These are phyloP conservation scores for Coix lacrymajobi DNA, from an alignment of 176 grass and related monocot genomes.

Conservation along the genomic window DNA sequence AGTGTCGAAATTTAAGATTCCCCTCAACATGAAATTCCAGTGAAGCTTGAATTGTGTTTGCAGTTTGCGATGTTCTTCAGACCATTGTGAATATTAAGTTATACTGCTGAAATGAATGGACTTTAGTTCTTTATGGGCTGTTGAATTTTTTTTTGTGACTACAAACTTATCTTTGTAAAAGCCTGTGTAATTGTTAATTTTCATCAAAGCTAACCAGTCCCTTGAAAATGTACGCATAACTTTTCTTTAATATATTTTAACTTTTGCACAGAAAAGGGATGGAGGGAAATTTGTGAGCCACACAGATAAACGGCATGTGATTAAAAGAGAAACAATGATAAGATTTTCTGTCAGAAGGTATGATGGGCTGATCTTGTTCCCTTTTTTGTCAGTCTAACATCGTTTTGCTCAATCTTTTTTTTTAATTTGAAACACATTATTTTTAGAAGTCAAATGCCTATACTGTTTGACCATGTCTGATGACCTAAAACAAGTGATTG, in stretches of 20 bases:
- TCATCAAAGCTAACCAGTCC: neutral
- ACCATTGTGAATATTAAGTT: neutral
- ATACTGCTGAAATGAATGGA: neutral
- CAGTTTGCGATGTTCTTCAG: neutral
- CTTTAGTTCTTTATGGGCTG: neutral
- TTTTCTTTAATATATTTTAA: neutral
- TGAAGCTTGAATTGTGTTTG: neutral
- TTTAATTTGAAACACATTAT: neutral
- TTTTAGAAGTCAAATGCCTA: conserved; percentile 10
- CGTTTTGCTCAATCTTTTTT: conserved; percentile 3
- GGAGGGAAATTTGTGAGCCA: conserved; percentile 56
- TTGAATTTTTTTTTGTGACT: neutral
- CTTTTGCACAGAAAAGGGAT: conserved; percentile 42
- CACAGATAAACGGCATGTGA: conserved; percentile 49
- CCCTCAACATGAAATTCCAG: neutral
- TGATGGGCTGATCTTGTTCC: conserved; percentile 20
- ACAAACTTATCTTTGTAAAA: conserved; percentile 11
- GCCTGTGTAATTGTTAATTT: neutral
- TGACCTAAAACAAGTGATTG: neutral
- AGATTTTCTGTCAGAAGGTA: conserved; percentile 86
- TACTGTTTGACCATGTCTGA: neutral
- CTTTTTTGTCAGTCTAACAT: conserved; percentile 17
- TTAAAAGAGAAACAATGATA: conserved; percentile 79
- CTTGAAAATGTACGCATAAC: neutral
- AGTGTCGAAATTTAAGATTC: neutral